Conservation (phyloP, 345 rosid genomes). For the Melaleuca alternifolia region DNA sequence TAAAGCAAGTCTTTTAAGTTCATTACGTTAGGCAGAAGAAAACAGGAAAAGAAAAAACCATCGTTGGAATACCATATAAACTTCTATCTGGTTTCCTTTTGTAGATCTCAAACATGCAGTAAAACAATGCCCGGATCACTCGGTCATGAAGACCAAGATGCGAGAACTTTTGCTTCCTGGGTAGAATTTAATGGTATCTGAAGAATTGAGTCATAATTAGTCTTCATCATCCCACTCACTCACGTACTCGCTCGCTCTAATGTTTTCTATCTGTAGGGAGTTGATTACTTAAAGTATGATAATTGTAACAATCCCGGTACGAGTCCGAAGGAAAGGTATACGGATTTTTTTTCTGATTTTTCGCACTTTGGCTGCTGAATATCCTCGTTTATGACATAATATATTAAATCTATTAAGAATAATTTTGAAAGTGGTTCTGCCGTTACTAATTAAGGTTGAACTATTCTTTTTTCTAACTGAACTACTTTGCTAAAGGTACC, state of each 20-base stretch:
- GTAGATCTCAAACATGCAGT: conserved; percentile 47
- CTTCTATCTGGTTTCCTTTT: neutral
- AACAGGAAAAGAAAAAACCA: too few species aligned
- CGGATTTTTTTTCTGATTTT: too few species aligned
- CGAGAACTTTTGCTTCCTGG: conserved; percentile 22
- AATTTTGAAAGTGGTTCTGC: neutral
- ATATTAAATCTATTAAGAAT: neutral
- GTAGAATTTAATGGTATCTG: neutral
- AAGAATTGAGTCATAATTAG: too few species aligned
- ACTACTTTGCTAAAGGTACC: conserved; percentile 23
- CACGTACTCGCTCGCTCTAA: too few species aligned
- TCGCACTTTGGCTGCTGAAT: neutral
- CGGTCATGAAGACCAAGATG: conserved; percentile 43
- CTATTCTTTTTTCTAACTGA: neutral
- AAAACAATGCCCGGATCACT: conserved; percentile 49
- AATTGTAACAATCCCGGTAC: conserved; percentile 25
- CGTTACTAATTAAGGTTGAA: neutral
- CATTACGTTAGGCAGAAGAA: too few species aligned
- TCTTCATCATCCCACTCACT: too few species aligned
- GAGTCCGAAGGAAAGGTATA: conserved; percentile 33
- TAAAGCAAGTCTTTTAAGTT: too few species aligned
- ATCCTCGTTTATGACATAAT: neutral
- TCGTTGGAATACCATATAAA: too few species aligned
- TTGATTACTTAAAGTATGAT: conserved; percentile 50
- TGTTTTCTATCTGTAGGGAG: conserved; percentile 12